Percentiles rank a stretch among this genome's conserved stretches.
Conservation (phyloP, 2,329 filamentous ascomycete species). For the Phialophora verrucosa region DNA sequence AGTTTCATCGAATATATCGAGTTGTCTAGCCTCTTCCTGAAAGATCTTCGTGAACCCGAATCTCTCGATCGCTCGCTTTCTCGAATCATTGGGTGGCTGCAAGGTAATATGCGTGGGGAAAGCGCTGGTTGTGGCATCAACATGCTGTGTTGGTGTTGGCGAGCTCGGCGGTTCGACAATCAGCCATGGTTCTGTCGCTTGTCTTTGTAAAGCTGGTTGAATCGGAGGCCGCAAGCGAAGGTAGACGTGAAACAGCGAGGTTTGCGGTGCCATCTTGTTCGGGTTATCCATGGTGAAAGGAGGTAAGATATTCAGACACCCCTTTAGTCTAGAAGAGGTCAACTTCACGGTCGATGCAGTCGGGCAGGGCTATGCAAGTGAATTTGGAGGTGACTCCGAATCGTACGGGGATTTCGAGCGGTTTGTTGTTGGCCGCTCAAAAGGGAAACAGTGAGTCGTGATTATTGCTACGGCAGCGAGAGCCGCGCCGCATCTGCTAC, state of each 20-base stretch:
- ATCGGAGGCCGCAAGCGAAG: conserved; percentile 77
- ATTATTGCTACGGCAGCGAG: conserved; percentile 3
- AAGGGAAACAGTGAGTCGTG: background rate
- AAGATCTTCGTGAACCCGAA: conserved; percentile 96
- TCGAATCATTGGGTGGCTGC: conserved; percentile 79
- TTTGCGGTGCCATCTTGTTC: conserved; percentile 35
- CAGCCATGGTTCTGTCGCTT: conserved; percentile 71
- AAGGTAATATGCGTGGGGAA: conserved; percentile 72
- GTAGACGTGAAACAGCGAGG: conserved; percentile 85
- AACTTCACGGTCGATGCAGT: conserved; percentile 6
- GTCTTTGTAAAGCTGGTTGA: conserved; percentile 48
- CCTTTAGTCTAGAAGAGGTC: conserved; percentile 7
- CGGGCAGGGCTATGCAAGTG: background rate
- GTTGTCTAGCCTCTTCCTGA: conserved; percentile 80
- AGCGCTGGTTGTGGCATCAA: conserved; percentile 41
- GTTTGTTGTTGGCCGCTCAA: background rate
- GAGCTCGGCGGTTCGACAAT: conserved; percentile 68
- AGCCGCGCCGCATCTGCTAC: background rate
- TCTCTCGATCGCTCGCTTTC: conserved; percentile 86
- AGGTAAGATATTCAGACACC: background rate
- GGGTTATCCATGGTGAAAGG: conserved; percentile 34
- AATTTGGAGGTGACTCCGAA: background rate
- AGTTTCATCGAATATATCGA: conserved; percentile 83
- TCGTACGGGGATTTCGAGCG: background rate
- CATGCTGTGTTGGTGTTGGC: conserved; percentile 43